Conservation (phyloP, 768 basidiomycete genomes). For the Trametes elegans region DNA sequence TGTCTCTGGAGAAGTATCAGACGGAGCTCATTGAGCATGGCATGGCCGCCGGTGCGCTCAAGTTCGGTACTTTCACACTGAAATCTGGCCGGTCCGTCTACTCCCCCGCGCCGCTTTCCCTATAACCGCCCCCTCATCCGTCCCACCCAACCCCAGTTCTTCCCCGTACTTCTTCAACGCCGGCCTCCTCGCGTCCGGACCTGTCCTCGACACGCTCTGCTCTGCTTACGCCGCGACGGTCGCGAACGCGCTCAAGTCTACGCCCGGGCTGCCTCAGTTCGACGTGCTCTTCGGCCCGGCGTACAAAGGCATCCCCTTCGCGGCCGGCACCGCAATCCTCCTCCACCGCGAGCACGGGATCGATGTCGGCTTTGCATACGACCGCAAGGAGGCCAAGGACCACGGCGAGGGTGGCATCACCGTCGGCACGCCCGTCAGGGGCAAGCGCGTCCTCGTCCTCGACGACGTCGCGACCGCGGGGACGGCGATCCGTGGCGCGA, state of each 20-base stretch:
- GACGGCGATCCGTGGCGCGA: conserved; percentile 83
- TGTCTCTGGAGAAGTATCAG: conserved; percentile 49
- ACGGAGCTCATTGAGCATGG: conserved; percentile 65
- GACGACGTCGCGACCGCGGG: conserved; percentile 97
- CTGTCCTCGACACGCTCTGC: conserved; percentile 73
- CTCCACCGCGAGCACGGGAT: conserved; percentile 64
- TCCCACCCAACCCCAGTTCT: conserved; percentile 40
- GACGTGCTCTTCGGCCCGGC: conserved; percentile 95
- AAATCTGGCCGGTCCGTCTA: conserved; percentile 87
- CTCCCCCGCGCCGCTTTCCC: neutral
- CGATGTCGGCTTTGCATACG: conserved; percentile 82
- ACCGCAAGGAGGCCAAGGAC: conserved; percentile 93
- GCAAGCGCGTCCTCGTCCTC: conserved; percentile 80
- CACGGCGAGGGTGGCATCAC: conserved; percentile 94
- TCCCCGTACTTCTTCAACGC: conserved; percentile 99
- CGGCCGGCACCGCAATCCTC: conserved; percentile 76
- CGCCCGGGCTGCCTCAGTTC: conserved; percentile 42
- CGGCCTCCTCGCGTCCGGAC: conserved; percentile 80
- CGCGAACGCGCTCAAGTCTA: conserved; percentile 44
- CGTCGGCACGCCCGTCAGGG: conserved; percentile 82
- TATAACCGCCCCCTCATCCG: conserved; percentile 13
- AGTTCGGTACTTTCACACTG: conserved; percentile 89
- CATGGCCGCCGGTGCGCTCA: conserved; percentile 70
- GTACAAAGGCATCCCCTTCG: conserved; percentile 96
- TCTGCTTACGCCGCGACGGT: conserved; percentile 85